Percentiles rank a stretch among this genome's conserved stretches.
phyloP scores from a whole-genome alignment of 495 filamentous ascomycete genomes.

The Staphylotrichum tortipilum region DNA sequence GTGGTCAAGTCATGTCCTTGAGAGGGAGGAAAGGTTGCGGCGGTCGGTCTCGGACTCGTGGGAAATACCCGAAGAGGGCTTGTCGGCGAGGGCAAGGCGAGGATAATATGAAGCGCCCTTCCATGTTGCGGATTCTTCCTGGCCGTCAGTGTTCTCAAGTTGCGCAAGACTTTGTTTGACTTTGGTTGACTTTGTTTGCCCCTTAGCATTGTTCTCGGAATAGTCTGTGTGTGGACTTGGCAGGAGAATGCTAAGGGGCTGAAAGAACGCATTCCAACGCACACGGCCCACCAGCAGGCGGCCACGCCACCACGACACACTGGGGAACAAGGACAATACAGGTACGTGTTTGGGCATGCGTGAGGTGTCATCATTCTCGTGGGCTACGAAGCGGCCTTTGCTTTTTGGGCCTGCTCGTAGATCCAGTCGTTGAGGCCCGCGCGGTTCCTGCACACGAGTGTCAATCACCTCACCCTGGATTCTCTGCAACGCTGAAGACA shows the following conservation, averaged over 20 bases:
- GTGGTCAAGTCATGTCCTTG: not conserved
- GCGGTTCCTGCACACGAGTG: conserved; percentile 72
- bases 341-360: too few species aligned
- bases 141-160: not conserved
- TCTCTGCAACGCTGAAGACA: conserved; percentile 10
- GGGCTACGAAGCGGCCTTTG: conserved; percentile 21
- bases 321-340: not conserved
- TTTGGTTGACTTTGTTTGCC: too few species aligned
- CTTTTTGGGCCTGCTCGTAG: conserved; percentile 57
- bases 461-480: too few species aligned
- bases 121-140: not conserved
- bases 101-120: not conserved
- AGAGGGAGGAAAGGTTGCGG: not conserved
- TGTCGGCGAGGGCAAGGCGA: not conserved
- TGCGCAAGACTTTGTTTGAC: conserved; percentile 16
- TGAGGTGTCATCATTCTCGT: too few species aligned
- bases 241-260: conserved; percentile 20
- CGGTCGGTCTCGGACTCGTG: too few species aligned
- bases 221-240: not conserved
- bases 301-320: not conserved
- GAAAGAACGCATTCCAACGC: conserved; percentile 14
- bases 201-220: conserved; percentile 20
- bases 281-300: too few species aligned
- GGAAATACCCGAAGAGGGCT: not conserved
- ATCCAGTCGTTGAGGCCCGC: conserved; percentile 93